Base-by-base conservation (phyloP, 2,329 filamentous ascomycete species). In the Talaromyces sp. region DNA sequence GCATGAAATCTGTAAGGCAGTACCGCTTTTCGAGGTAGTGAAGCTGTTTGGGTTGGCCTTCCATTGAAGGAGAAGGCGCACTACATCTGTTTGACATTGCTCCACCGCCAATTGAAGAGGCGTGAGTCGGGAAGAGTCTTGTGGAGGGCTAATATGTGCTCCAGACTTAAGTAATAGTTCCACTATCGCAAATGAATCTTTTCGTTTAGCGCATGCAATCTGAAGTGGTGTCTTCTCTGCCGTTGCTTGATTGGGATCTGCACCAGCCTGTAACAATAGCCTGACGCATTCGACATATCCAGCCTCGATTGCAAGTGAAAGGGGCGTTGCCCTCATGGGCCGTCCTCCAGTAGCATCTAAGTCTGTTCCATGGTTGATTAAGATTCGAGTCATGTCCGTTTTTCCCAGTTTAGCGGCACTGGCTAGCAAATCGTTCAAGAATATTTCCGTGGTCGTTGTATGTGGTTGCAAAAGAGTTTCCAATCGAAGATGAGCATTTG, bases 351-450 rank as follows among this genome's bases (percentile, higher is more conserved):
- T 51, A 46, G 27, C 54, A 58, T 61, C 57, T 27, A 65, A 24
- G 38, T 63, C 62, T 43, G 56, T 43, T 41, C 63, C 31, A 26
- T 55, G 32, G 41, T 55, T 26, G 41, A 67, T 61, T 27, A 66
- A 57, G 24, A 64, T 60, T 26, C 57, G 54, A 24, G 51, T 62
- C 24, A 65, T 59, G 31, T 66, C 61, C n/a, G 58, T 32, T 29
- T 63, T 60, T 26, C 64, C 64, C 27, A 65, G 43, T 19, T 35
- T 56, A 58, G 62, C 63, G 14, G 65, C 64, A 60, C 64, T 65
- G 11, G 41, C 55, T 19, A 66, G 58, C 13, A 63, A 58, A 32
- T 63, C 64, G 38, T 57, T 60, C 59, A 63, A 62, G 55, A 66
- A 66, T 55, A 63, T 63, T 50, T 64, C 63, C 17, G 57, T 58